phyloP scores from a whole-genome alignment of 164 flowering plant genomes.

The Berberis thunbergii region DNA sequence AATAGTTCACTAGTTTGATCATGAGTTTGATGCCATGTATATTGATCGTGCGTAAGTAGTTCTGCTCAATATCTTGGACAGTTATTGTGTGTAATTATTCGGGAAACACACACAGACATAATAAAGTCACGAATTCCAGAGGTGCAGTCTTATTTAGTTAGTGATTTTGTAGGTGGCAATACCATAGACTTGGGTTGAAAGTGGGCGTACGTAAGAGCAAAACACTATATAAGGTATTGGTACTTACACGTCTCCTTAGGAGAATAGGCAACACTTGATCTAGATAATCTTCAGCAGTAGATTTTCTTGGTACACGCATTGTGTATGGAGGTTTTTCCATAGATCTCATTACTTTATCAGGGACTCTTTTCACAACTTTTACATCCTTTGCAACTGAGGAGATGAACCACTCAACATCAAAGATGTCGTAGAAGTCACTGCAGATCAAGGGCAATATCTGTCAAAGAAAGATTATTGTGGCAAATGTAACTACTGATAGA shows the following conservation, averaged over 20 bases:
- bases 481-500: not conserved
- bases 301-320: conserved; percentile 96
- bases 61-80: too few species aligned
- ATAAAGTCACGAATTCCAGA: too few species aligned
- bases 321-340: conserved; percentile 97
- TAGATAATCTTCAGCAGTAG: conserved; percentile 74
- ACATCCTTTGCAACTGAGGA: conserved; percentile 85
- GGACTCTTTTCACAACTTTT: conserved; percentile 65
- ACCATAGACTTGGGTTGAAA: not conserved
- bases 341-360: conserved; percentile 79
- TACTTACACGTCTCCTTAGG: conserved; percentile 76
- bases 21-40: too few species aligned
- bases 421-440: conserved; percentile 84
- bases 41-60: too few species aligned
- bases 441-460: conserved; percentile 20
- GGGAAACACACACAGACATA: too few species aligned
- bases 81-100: too few species aligned
- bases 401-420: conserved; percentile 92
- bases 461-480: not conserved
- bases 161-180: too few species aligned
- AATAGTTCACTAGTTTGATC: too few species aligned
- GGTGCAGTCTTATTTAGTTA: too few species aligned
- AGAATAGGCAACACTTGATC: conserved; percentile 95
- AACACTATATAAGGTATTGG: conserved; percentile 6
- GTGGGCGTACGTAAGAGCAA: not conserved